phyloP scores from a whole-genome alignment of 2,329 filamentous ascomycete genomes.

The Paramyrothecium sp. region DNA sequence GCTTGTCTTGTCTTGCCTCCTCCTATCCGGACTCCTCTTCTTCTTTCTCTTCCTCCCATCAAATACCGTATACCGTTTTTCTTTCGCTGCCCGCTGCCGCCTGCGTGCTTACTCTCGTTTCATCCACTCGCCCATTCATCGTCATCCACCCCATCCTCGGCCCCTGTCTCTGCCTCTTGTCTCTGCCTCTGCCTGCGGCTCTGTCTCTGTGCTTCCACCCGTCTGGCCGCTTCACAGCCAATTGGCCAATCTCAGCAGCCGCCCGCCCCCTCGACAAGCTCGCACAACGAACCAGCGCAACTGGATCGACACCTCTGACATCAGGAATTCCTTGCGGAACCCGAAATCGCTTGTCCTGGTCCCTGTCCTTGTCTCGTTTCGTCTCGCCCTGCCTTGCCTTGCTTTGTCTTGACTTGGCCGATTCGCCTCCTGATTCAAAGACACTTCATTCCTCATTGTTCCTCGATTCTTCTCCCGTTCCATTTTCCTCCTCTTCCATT shows the following conservation, averaged over 20 bases:
- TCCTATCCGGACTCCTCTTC: neutral
- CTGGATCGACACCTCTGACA: neutral
- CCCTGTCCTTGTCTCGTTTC: neutral
- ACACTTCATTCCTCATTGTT: neutral
- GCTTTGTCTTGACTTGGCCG: neutral
- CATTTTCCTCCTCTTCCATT: neutral
- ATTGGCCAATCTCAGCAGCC: too few relatives aligned
- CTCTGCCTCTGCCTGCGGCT: neutral
- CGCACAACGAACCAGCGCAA: neutral
- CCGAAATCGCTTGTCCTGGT: too few relatives aligned
- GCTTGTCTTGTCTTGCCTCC: neutral
- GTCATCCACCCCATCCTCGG: neutral
- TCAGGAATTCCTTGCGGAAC: neutral
- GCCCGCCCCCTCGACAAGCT: neutral
- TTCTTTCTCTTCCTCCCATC: neutral
- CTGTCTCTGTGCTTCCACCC: neutral
- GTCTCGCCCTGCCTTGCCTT: neutral
- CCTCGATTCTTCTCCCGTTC: neutral
- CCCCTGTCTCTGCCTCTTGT: too few relatives aligned
- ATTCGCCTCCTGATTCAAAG: neutral
- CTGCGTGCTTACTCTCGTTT: neutral
- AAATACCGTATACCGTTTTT: neutral
- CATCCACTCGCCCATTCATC: too few relatives aligned
- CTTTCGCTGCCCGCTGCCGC: neutral
- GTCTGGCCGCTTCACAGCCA: too few relatives aligned